Evolutionary conservation across 805 yeast species (phyloP), one percentile per base, ranked within the genome.

Genomic region (Cyberlindnera sargentensis): DNA sequence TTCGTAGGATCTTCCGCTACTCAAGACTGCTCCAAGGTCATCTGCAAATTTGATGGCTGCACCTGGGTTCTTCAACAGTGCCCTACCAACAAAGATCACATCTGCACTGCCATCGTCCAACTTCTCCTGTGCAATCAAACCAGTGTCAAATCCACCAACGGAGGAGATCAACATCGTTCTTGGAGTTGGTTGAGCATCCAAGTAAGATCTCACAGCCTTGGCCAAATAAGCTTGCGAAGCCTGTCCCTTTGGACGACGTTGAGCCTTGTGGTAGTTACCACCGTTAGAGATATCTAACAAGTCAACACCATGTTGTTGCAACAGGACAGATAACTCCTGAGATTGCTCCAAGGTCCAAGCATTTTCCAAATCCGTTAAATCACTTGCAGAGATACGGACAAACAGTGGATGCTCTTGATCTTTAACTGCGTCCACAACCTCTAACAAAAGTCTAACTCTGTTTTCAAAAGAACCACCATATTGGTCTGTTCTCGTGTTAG

Each of bases 381-480:
- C 52, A 26, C 37, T 28, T 10, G 44, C 52, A 11, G 53, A 50
- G 20, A 50, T 30, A 33, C 53, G 41, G 7, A 50, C 51, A 35
- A 74, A 73, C 8, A 78, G 42, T 4, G 82, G 78, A 35, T 64
- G 63, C 7, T 40, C 41, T 24, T 49, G 46, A 29, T 34, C 45
- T 47, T 68, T 65, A 33, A 78, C 56, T 20, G 65, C 69, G 36
- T 68, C 73, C 25, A 77, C 57, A 25, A 74, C 55, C 50, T 80
- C 81, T 27, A 72, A 50, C n/a, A 70, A 50, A 37, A 80, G 66
- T 36, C 78, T 61, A 4, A 66, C 63, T 48, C 85, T 69, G 59
- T 78, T 78, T 51, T 77, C 83, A 41, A 78, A 64, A 2, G 72
- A 61, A 8, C 84, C 84, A 36, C 85, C 86, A 50, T 78, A 81